Base-by-base conservation (phyloP, 331 rosid species). In the Phaseolus coccineus region DNA sequence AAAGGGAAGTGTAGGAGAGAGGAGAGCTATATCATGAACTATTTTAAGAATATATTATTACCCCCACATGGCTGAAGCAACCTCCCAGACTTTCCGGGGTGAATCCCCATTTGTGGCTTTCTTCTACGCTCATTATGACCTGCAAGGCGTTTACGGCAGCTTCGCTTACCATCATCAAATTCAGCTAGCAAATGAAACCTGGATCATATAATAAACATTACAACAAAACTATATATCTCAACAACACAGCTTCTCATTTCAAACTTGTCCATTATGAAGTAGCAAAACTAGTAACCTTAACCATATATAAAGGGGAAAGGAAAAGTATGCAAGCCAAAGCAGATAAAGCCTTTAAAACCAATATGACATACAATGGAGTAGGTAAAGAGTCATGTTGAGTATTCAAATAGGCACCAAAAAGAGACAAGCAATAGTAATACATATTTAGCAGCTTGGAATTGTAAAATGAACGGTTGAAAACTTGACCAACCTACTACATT, bases 91-190 rank as follows among this genome's bases (percentile, higher is more conserved):
- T 89, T 92, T 68, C 91, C 87, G 4, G 91, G 81, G 69, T 83
- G 89, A 73, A 77, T 63, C 28, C 85, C 83, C 24, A 83, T 81
- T 84, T 89, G 98, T 74, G 96, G 92, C 88, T 94, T 94, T 84
- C 98, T 89, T 47, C 98, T 79, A 42, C 98, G 97, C 80, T 94
- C 96, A 22, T 94, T 94, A 65, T 94, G 98, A 81, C 97, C 97
- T 46, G 98, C 97, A 80, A 94, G 98, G 82, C 98, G 96, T 85
- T 85, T 94, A 8, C 97, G 94, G 75, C 98, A 94, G 88, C 98
- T 94, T 61, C 98, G 97, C 89, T 94, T 94, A 59, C 88, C 97
- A 80, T 92, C 96, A 80, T 94, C 98, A 82, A 94, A 94, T 82
- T 94, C 98, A 80, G 80, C 88, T 83, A 94, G 89, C 94, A 92